A percentile compares a stretch with the other conserved stretches of the same genome.
phyloP scores from a whole-genome alignment of 495 filamentous ascomycete species.

The Trichocladium uniseriatum region DNA sequence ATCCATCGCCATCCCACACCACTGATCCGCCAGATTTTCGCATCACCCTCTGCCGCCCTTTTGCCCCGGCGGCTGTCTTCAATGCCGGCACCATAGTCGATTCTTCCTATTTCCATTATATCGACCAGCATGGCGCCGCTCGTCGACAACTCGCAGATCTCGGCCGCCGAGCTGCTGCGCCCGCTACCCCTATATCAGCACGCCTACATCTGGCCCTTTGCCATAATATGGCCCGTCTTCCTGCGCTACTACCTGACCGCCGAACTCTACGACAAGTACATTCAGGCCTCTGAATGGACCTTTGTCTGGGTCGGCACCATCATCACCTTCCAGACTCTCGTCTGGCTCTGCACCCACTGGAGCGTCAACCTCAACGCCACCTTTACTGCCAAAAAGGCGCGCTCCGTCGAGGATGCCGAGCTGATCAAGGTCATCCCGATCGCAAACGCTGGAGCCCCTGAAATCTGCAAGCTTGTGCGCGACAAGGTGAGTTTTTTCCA shows the following conservation, averaged over 20 bases:
- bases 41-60: background rate
- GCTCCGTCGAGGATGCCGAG: slow-evolving; percentile 63
- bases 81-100: slow-evolving; percentile 16
- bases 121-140: slow-evolving; percentile 47
- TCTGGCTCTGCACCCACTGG: slow-evolving; percentile 97
- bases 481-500: slow-evolving; percentile 50
- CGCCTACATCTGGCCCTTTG: slow-evolving; percentile 85
- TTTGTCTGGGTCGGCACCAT: slow-evolving; percentile 87
- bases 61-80: slow-evolving; percentile 1
- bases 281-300: slow-evolving; percentile 87
- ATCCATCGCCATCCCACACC: background rate
- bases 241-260: slow-evolving; percentile 73
- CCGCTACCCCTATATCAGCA: slow-evolving; percentile 75
- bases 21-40: background rate
- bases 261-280: slow-evolving; percentile 80
- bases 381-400: slow-evolving; percentile 70
- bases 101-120: background rate
- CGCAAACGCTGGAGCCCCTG: slow-evolving; percentile 78
- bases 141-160: slow-evolving; percentile 84
- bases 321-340: slow-evolving; percentile 74
- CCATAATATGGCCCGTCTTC: slow-evolving; percentile 83
- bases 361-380: slow-evolving; percentile 74
- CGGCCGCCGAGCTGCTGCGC: slow-evolving; percentile 76
- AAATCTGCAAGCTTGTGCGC: slow-evolving; percentile 71
- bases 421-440: slow-evolving; percentile 90